Evolutionary conservation across 169 alveolate genomes (phyloP).

Genomic region (Cryptosporidium sp.): DNA sequence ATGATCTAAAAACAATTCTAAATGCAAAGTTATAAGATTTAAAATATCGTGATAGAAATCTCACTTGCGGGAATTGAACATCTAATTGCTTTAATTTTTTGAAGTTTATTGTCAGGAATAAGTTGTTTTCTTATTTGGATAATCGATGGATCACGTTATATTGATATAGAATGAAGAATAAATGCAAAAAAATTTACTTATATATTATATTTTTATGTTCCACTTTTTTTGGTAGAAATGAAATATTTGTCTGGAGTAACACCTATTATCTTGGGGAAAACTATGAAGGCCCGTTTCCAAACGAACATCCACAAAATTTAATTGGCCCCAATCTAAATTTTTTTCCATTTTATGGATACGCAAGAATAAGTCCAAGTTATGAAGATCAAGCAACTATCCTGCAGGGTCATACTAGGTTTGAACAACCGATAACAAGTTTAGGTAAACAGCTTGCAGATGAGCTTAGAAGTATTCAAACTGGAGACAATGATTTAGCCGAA

Average conservation of each 20-base stretch:
- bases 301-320: neutral
- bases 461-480: slow-evolving; percentile 5
- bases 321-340: neutral
- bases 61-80: neutral
- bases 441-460: slow-evolving; percentile 33
- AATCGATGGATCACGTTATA: neutral
- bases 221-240: neutral
- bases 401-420: neutral
- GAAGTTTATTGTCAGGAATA: neutral
- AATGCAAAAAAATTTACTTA: neutral
- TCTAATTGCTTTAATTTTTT: neutral
- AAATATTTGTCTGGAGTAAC: neutral
- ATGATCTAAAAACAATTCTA: neutral
- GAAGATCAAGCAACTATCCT: neutral
- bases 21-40: neutral
- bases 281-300: neutral
- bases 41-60: neutral
- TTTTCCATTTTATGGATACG: neutral
- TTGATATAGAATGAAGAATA: neutral
- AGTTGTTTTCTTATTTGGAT: neutral
- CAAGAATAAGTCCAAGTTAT: neutral
- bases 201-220: neutral
- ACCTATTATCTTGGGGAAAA: neutral
- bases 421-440: slow-evolving; percentile 8
- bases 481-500: neutral